Evolutionary conservation across 2,329 filamentous ascomycete species (phyloP).

Genomic region (Shiraia sp.): DNA sequence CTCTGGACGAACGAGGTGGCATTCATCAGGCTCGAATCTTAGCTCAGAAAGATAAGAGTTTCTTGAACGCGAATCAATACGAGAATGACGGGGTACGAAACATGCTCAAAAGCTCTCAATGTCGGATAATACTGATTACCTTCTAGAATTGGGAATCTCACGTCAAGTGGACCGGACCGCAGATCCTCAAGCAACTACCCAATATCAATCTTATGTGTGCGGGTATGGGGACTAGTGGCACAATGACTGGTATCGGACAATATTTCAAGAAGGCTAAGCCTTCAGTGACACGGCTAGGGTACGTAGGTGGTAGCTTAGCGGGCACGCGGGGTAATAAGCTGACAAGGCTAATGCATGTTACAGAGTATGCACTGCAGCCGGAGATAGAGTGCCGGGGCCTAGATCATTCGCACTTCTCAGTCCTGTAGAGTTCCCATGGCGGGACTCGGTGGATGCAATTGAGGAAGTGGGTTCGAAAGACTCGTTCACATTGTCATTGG

Average conservation of each 20-base stretch:
- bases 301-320: neutral
- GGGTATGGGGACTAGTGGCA: slow-evolving; percentile 61
- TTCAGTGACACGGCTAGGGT: slow-evolving; percentile 24
- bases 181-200: slow-evolving; percentile 60
- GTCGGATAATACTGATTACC: neutral
- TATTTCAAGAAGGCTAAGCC: slow-evolving; percentile 25
- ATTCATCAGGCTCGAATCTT: slow-evolving; percentile 17
- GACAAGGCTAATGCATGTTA: slow-evolving; percentile 4
- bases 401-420: slow-evolving; percentile 55
- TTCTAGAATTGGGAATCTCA: slow-evolving; percentile 58
- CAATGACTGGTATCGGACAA: slow-evolving; percentile 25
- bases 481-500: slow-evolving; percentile 58
- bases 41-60: slow-evolving; percentile 43
- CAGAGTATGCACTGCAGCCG: slow-evolving; percentile 61
- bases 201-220: slow-evolving; percentile 61
- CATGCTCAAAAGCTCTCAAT: neutral
- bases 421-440: slow-evolving; percentile 63
- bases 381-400: slow-evolving; percentile 63
- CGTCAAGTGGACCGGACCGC: slow-evolving; percentile 62
- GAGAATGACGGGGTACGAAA: slow-evolving; percentile 50
- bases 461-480: slow-evolving; percentile 61
- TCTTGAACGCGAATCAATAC: slow-evolving; percentile 62
- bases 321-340: too few relatives aligned
- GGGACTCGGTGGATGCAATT: slow-evolving; percentile 57
- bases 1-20: slow-evolving; percentile 20